Base-by-base conservation (phyloP, 768 basidiomycete species). In the Xerocomellus intermedius region DNA sequence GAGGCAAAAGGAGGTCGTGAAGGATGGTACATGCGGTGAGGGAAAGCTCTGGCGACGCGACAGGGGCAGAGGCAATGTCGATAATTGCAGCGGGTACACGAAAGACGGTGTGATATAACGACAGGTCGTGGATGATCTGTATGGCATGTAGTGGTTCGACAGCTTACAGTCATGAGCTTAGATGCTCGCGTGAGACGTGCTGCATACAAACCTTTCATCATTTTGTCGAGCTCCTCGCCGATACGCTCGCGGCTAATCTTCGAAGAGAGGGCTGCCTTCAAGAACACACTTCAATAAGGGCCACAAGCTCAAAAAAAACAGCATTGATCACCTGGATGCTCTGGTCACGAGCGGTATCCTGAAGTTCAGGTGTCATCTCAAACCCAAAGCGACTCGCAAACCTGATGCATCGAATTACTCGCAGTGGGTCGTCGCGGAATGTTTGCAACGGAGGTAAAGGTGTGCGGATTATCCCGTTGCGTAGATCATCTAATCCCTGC, bases 351-450 rank as follows among this genome's bases (percentile, higher is more conserved):
- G 82, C 86, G 16, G 90, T 84, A 14, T 80, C 76, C 47, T 77
- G 73, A 21, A 97, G 74, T 47, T 87, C 87, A 1, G 77, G 73
- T 17, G 89, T 88, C 49, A 98, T 77, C 13, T 77, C 74, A 62
- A 95, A 96, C 22, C 90, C 90, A 68, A 92, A 93, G 41, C 96
- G 80, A 64, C 91, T 91, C 1, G 96, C 89, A 69, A 99, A 99
- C 53, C 97, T 78, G 22, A 98, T 72, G 59, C 92, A 94, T 36
- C 97, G 82, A 22, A 98, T 70, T n/a, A 98, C 84, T 14, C 97
- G 85, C 13, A 99, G 74, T 7, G 97, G 97, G 71, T 99, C 97
- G 63, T 99, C 97, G 24, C 82, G 73, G 65, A 98, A 98, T 3
- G 97, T 99, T 68, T 94, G 83, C 60, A 75, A 69, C 2, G 97